phyloP scores from a whole-genome alignment of 2,329 filamentous ascomycete genomes.

The Cadophora malorum region DNA sequence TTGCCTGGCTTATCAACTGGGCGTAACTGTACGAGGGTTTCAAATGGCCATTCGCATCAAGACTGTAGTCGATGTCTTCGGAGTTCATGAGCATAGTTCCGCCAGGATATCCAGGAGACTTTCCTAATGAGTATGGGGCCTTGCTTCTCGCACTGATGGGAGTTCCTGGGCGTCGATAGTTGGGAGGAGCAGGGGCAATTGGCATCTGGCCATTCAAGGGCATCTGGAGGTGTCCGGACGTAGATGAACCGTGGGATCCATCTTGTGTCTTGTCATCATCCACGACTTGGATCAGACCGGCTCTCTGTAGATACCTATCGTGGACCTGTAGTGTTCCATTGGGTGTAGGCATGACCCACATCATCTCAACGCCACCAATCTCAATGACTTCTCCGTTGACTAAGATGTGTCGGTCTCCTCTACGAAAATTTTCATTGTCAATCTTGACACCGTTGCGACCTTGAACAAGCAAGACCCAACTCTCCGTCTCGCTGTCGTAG shows the following conservation, averaged over 20 bases:
- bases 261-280: conserved; percentile 31
- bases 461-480: conserved; percentile 86
- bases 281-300: conserved; percentile 55
- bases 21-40: conserved; percentile 98
- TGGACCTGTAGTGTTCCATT: conserved; percentile 70
- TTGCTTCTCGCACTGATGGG: conserved; percentile 48
- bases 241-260: conserved; percentile 23
- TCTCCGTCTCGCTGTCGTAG: conserved; percentile 70
- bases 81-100: conserved; percentile 56
- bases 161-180: conserved; percentile 66
- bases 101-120: conserved; percentile 42
- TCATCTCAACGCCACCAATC: conserved; percentile 94
- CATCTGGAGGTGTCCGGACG: conserved; percentile 18
- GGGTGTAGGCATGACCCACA: conserved; percentile 91
- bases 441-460: conserved; percentile 91
- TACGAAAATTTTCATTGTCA: conserved; percentile 74
- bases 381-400: conserved; percentile 91
- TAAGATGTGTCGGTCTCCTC: conserved; percentile 67
- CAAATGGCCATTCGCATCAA: conserved; percentile 85
- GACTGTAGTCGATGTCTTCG: conserved; percentile 74
- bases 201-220: conserved; percentile 47
- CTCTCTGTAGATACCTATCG: conserved; percentile 71
- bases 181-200: conserved; percentile 64
- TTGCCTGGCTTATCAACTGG: conserved; percentile 95
- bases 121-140: conserved; percentile 36